phyloP scores from a whole-genome alignment of 768 basidiomycete species.

The Lactarius akahatsu region DNA sequence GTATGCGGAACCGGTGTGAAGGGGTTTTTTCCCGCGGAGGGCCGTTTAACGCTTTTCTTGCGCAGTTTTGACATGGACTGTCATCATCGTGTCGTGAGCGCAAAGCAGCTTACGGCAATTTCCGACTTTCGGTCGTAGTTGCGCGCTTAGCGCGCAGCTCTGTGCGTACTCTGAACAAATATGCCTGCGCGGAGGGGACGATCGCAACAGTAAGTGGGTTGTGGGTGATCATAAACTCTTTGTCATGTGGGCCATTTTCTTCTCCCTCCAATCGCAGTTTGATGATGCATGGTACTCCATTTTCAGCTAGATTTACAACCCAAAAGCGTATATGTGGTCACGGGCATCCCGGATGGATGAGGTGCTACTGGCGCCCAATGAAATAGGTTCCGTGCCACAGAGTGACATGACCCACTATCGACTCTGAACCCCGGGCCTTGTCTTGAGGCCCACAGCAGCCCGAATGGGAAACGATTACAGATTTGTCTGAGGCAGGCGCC shows the following conservation, averaged over 20 bases:
- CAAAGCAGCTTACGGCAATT: not conserved
- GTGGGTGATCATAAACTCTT: not conserved
- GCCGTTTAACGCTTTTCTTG: not conserved
- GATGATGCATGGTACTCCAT: not conserved
- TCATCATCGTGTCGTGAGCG: not conserved
- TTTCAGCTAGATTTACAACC: not conserved
- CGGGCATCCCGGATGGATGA: not conserved
- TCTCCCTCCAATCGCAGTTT: not conserved
- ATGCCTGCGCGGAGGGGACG: not conserved
- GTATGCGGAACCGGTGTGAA: not conserved
- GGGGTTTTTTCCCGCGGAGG: not conserved
- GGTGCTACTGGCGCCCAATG: not conserved
- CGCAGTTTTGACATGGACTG: not conserved
- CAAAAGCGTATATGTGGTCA: not conserved
- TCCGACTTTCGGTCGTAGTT: not conserved
- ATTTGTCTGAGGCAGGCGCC: not conserved
- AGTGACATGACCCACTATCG: not conserved
- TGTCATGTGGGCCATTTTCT: not conserved
- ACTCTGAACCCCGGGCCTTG: not conserved
- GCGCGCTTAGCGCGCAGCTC: not conserved
- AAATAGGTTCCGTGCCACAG: not conserved
- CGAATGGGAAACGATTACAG: not conserved
- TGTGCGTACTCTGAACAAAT: not conserved
- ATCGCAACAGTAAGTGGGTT: no score
- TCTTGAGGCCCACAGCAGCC: not conserved